A percentile compares a stretch with the other conserved stretches of the same genome.
phyloP scores from a whole-genome alignment of 179 eudicot genomes.

The Beta corolliflora region DNA sequence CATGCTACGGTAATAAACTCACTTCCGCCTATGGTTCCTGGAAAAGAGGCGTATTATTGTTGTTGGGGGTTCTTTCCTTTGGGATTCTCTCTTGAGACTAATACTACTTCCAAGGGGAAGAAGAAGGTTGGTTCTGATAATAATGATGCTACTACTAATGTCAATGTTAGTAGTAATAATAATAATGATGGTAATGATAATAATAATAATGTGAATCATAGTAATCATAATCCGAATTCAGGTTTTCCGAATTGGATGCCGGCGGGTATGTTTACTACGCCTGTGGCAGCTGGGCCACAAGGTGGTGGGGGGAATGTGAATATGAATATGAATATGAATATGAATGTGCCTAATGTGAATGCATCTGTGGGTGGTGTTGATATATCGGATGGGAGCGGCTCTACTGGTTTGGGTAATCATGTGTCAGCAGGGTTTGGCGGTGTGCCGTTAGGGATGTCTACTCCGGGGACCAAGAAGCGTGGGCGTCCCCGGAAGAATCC shows the following conservation, averaged over 20 bases:
- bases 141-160: neutral
- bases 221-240: conserved; percentile 17
- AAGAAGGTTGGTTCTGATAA: conserved; percentile 10
- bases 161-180: neutral
- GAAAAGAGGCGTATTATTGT: conserved; percentile 81
- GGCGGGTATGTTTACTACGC: conserved; percentile 44
- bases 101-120: conserved; percentile 8
- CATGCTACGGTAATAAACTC: conserved; percentile 53
- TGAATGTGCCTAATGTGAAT: conserved; percentile 22
- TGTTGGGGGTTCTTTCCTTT: conserved; percentile 87
- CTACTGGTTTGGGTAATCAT: conserved; percentile 16
- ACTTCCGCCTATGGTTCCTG: conserved; percentile 71
- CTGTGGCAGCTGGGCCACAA: conserved; percentile 21
- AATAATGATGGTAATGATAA: neutral
- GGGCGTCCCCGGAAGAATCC: conserved; percentile 68
- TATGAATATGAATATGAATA: conserved; percentile 3
- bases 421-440: conserved; percentile 11
- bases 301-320: conserved; percentile 13
- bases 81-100: conserved; percentile 41
- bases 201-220: neutral
- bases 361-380: conserved; percentile 24
- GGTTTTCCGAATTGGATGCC: conserved; percentile 66
- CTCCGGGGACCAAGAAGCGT: conserved; percentile 45
- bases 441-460: conserved; percentile 5
- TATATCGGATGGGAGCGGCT: conserved; percentile 26